Evolutionary conservation across 495 filamentous ascomycete species (phyloP), one percentile per base, ranked within the genome.

Genomic region (Penicillium manginii): DNA sequence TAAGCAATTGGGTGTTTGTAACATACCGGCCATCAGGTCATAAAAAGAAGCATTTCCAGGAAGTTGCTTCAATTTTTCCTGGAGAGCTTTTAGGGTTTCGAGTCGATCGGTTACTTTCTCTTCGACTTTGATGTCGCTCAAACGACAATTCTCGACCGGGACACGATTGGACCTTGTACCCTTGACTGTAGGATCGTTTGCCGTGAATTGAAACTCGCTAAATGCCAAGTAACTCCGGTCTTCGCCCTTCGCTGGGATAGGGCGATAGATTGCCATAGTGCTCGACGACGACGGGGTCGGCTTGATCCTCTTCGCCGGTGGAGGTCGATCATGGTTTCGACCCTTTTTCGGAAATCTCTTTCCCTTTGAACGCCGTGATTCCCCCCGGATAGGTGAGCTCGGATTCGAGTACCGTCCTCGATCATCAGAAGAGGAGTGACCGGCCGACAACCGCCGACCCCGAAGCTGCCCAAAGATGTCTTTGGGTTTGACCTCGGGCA

Each of bases 121-220:
- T 2, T 32, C 35, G 7, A 61, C 19, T 6, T 60, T 42, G 8
- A 69, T 23, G 3, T 58, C 55, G 11, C 57, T 17, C 23, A 74
- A 5, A 8, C 69, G 61, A 48, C 61, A 52, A 14, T 62, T 61
- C 8, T 55, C 18, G 9, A 76, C 12, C 14, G 67, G 71, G 26
- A 71, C 46, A 2, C 60, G 14, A 22, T 73, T 73, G 4, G 66
- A 5, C 26, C 9, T 29, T 5, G 26, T 29, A 29, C 26, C 26
- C 26, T 29, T 29, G 3, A n/a, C n/a, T n/a, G n/a, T n/a, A n/a
- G n/a, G n/a, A n/a, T n/a, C n/a, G n/a, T n/a, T n/a, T n/a, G n/a
- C n/a, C n/a, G n/a, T n/a, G n/a, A n/a, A n/a, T n/a, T 29, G 26
- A 8, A 8, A 2, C 6, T 4, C 9, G 6, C 9, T 29, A 5